Evolutionary conservation across 2,329 filamentous ascomycete species (phyloP), one percentile per base, ranked within the genome.

Genomic region (Colletotrichum magnum): DNA sequence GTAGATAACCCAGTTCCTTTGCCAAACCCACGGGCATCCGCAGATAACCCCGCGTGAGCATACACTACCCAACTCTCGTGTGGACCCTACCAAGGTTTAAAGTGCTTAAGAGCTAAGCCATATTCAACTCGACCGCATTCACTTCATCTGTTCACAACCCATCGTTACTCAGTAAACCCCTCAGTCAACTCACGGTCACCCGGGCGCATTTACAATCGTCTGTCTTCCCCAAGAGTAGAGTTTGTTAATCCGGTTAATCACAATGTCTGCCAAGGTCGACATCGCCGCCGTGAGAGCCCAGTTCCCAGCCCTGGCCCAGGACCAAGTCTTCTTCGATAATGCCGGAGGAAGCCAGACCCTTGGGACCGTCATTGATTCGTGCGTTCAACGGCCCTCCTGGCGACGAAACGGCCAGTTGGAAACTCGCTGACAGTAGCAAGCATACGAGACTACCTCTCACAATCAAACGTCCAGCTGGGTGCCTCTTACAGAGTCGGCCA

Each of bases 251-350:
- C 28, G 32, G n/a, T 43, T 18, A 26, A 6, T 28, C 2, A 15
- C n/a, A 28, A 71, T 71, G 69, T 43, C 65, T 39, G 21, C 52
- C 21, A 51, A 59, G 18, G 41, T 65, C 36, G 84, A 91, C 73
- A 84, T 93, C 57, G 75, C 83, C 9, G 80, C 82, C 57, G 85
- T 87, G 36, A 86, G 90, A 69, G 82, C 85, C 70, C 84, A 86
- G 62, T 95, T 95, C 81, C 92, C 93, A 41, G 91, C 92, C 15
- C 79, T 95, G 47, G 80, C 85, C 48, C 85, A 89, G 69, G 83
- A 89, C 54, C 92, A 94, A 75, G 85, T 94, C 58, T 94, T 88
- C 77, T 87, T 95, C 72, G 93, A 95, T 76, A 95, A 95, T 76
- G 93, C 92, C 12, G 93, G 93, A 18, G 93, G 93, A 45, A 93